A percentile compares a stretch with the other conserved stretches of the same genome.
Evolutionary conservation across 2,329 filamentous ascomycete genomes (phyloP).

Genomic region (Monilinia vaccinii-corymbosi): DNA sequence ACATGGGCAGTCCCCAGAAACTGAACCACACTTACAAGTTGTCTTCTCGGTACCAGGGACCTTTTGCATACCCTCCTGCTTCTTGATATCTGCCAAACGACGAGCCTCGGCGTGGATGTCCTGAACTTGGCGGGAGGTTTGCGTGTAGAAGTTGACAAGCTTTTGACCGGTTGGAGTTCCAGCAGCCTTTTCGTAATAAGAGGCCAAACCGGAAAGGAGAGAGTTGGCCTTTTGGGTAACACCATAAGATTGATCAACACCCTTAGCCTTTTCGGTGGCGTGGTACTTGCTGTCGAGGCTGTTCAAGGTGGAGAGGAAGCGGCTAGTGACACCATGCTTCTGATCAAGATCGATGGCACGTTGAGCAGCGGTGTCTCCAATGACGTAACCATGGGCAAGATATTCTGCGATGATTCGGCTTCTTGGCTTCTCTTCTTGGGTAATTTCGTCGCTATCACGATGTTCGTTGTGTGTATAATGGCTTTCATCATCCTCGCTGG

Average conservation of each 20-base stretch:
- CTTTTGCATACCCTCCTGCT: conserved; percentile 41
- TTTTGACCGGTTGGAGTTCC: conserved; percentile 82
- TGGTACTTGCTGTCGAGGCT: conserved; percentile 80
- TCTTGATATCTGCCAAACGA: conserved; percentile 82
- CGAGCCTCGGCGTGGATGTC: conserved; percentile 91
- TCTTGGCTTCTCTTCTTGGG: conserved; percentile 95
- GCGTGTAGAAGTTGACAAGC: conserved; percentile 78
- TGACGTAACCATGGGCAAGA: conserved; percentile 81
- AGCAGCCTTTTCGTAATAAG: conserved; percentile 91
- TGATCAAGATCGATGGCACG: conserved; percentile 79
- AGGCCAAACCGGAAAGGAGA: conserved; percentile 57
- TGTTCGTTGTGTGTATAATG: conserved; percentile 46
- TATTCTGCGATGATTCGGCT: conserved; percentile 93
- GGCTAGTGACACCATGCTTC: conserved; percentile 74
- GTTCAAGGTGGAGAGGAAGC: conserved; percentile 69
- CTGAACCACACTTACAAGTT: conserved; percentile 38
- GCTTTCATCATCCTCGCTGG: conserved; percentile 49
- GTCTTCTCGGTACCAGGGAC: conserved; percentile 33
- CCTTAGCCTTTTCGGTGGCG: conserved; percentile 76
- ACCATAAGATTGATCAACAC: conserved; percentile 76
- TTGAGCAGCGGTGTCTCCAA: conserved; percentile 64
- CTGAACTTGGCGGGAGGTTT: conserved; percentile 78
- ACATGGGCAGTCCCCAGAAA: conserved; percentile 36
- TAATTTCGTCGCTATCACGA: conserved; percentile 59
- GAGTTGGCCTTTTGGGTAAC: conserved; percentile 64